These are phyloP conservation scores for Penicillium argentinense DNA, from an alignment of 495 filamentous ascomycete genomes.

Conservation along the genomic window DNA sequence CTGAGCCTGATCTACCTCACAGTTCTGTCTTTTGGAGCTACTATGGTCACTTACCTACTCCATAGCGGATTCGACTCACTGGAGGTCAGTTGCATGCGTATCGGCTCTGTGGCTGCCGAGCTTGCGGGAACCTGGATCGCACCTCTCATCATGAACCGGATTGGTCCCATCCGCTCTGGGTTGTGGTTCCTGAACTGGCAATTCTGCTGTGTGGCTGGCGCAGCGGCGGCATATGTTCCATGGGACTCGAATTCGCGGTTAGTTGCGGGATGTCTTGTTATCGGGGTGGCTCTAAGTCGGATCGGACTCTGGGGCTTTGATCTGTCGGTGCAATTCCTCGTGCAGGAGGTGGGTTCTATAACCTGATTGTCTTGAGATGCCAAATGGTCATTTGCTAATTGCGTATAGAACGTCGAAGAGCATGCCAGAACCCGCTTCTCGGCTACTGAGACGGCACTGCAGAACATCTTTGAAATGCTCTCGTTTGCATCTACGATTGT, in stretches of 20 bases:
- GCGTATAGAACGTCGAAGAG: slow-evolving; percentile 47
- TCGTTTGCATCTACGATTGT: slow-evolving; percentile 62
- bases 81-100: slow-evolving; percentile 52
- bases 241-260: slow-evolving; percentile 23
- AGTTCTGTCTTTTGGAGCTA: slow-evolving; percentile 56
- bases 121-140: slow-evolving; percentile 48
- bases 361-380: neutral
- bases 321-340: slow-evolving; percentile 60
- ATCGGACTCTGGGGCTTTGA: slow-evolving; percentile 71
- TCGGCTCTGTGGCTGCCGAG: slow-evolving; percentile 53
- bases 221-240: slow-evolving; percentile 43
- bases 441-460: slow-evolving; percentile 56
- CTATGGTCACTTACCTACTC: slow-evolving; percentile 62
- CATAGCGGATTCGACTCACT: slow-evolving; percentile 53
- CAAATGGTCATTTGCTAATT: neutral
- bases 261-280: slow-evolving; percentile 47
- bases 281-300: slow-evolving; percentile 56
- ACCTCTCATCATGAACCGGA: slow-evolving; percentile 50
- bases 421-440: slow-evolving; percentile 59
- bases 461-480: slow-evolving; percentile 66
- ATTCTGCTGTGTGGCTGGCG: slow-evolving; percentile 46
- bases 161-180: slow-evolving; percentile 58
- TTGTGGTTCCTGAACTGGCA: slow-evolving; percentile 69
- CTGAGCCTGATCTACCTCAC: slow-evolving; percentile 59
- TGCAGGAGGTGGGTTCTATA: slow-evolving; percentile 61